Base-by-base conservation (phyloP, 495 filamentous ascomycete species). In the Corynascus novoguineensis region DNA sequence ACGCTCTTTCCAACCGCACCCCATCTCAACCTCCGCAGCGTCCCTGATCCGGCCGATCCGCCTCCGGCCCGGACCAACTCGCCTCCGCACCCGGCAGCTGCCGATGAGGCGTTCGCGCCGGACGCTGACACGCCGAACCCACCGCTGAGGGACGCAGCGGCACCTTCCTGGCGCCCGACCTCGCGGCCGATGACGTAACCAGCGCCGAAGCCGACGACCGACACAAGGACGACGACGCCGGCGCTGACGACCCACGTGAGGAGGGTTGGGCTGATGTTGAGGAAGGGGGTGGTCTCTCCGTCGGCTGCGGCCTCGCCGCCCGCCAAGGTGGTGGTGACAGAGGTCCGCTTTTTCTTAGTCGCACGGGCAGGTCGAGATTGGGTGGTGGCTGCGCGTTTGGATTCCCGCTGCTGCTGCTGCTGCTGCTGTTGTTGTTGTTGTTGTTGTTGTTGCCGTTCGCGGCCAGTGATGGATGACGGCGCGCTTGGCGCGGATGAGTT, bases 211-310 rank as follows among this genome's bases (percentile, higher is more conserved):
- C 90, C 92, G 48, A 97, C 84, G 2, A 92, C 93, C 2, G 86
- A 89, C 38, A 97, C 85, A 3, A 97, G 74, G 10, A 98, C 88
- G 7, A 98, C 88, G 5, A 96, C 92, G 0, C 93, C 92, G 0
- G 93, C 93, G 38, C 85, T 88, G 35, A 97, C 81, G 3, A 95
- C 87, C 88, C 95, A 95, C 0, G 92, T 95, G 68, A 97, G 78
- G 8, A 96, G 71, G 0, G 90, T 92, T 0, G 90, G 90, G 53
- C 76, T 78, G 56, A 87, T 73, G 25, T 78, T 40, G 40, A 29
- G 40, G 49, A 58, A 46, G 24, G 45, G 25, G 1, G 40, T 3
- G 3, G 19, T 29, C 28, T 54, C 24, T 1, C 17, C 1, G 47
- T 38, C 17, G 21, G 54, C 37, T 4, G 2, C 57, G 9, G 58